Evolutionary conservation across 2,329 filamentous ascomycete genomes (phyloP).

Genomic region (Paramyrothecium roridum): DNA sequence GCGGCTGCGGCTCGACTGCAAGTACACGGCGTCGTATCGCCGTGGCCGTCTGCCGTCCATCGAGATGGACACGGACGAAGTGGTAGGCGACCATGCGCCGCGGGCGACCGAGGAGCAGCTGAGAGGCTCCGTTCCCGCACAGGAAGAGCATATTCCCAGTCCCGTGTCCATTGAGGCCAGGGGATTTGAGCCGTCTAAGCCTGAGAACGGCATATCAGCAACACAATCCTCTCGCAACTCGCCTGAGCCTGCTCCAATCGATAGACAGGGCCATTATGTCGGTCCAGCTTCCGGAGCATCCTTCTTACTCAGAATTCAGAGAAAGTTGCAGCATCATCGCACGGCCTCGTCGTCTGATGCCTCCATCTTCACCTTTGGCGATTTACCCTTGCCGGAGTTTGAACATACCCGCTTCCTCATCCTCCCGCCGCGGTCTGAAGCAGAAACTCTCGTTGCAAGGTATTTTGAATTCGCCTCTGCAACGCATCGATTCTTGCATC

Average conservation of each 20-base stretch:
- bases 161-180: conserved; percentile 5
- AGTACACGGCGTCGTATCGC: conserved; percentile 16
- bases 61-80: conserved; percentile 11
- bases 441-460: conserved; percentile 33
- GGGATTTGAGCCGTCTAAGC: conserved; percentile 3
- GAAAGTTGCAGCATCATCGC: conserved; percentile 36
- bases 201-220: not conserved
- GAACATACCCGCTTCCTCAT: conserved; percentile 27
- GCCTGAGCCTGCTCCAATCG: conserved; percentile 10
- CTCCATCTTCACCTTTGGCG: conserved; percentile 45
- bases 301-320: conserved; percentile 18
- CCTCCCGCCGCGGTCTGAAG: conserved; percentile 31
- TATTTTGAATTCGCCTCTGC: conserved; percentile 56
- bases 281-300: conserved; percentile 14
- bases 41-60: conserved; percentile 18
- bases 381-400: conserved; percentile 39
- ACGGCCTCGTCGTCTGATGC: conserved; percentile 34
- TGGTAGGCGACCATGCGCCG: not conserved
- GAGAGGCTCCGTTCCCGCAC: not conserved
- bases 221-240: conserved; percentile 13
- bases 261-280: conserved; percentile 14
- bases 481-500: conserved; percentile 51
- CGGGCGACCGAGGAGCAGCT: conserved; percentile 4
- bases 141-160: conserved; percentile 9
- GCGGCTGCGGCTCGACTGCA: conserved; percentile 15